Percentiles rank a stretch among this genome's conserved stretches.
Conservation (phyloP, 495 filamentous ascomycete genomes). For the Xylaria bambusicola region DNA sequence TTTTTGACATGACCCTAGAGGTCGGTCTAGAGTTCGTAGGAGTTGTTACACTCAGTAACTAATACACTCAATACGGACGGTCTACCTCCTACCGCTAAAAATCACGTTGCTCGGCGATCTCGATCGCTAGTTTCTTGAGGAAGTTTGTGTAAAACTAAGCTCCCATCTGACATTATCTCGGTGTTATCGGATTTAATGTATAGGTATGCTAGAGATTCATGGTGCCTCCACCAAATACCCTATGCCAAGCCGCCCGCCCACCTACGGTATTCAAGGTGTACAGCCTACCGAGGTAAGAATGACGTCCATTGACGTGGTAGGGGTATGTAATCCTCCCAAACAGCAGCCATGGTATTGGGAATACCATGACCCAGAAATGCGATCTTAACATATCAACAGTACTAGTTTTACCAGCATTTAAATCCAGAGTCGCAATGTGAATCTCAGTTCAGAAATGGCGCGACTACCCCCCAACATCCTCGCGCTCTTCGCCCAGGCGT, state of each 20-base stretch:
- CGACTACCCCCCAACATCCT: conserved; percentile 29
- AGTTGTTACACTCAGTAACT: not conserved
- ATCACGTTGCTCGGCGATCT: too few species aligned
- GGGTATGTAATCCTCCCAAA: not conserved
- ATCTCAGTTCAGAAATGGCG: conserved; percentile 21
- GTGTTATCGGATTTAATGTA: conserved; percentile 10
- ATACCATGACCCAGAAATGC: not conserved
- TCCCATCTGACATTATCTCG: not conserved
- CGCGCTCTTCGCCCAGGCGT: conserved; percentile 48
- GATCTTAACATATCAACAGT: not conserved
- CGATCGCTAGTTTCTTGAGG: too few species aligned
- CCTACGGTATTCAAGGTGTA: not conserved
- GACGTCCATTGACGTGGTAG: not conserved
- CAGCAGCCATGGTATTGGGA: not conserved
- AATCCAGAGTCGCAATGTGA: conserved; percentile 11
- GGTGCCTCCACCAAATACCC: not conserved
- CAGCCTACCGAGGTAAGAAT: not conserved
- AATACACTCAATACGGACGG: too few species aligned
- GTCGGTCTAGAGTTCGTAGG: not conserved
- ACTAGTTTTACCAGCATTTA: too few species aligned
- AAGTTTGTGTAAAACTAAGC: too few species aligned
- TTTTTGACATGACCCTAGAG: not conserved
- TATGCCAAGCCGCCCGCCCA: not conserved
- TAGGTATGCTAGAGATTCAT: not conserved
- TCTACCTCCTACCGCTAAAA: too few species aligned